A percentile compares a stretch with the other conserved stretches of the same genome.
phyloP scores from a whole-genome alignment of 768 basidiomycete genomes.

The Xerocomellus amylosporus region DNA sequence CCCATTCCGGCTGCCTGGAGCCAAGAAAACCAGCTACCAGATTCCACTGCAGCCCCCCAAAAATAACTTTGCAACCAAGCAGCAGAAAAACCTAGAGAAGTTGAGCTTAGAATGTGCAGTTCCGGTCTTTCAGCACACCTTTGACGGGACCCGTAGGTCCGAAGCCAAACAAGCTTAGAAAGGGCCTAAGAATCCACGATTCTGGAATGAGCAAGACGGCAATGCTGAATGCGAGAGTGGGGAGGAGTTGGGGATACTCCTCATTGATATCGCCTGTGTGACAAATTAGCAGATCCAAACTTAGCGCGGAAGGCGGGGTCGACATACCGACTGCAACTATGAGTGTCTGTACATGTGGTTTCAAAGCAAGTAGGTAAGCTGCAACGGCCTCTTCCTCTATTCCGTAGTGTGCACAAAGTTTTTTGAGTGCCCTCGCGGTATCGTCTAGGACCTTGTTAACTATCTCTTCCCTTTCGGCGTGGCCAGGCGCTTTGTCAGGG shows the following conservation, averaged over 20 bases:
- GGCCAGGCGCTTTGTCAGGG: background rate
- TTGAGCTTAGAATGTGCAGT: too few relatives aligned
- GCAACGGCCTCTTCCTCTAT: constrained; percentile 5
- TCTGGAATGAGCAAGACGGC: constrained; percentile 7
- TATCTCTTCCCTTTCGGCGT: background rate
- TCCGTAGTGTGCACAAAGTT: background rate
- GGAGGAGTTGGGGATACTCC: constrained; percentile 6
- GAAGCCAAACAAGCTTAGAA: constrained; percentile 15
- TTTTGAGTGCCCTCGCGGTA: background rate
- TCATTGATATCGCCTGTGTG: constrained; percentile 17
- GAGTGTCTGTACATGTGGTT: constrained; percentile 6
- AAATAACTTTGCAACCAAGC: too few relatives aligned
- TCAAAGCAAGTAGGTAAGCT: constrained; percentile 4
- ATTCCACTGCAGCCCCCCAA: too few relatives aligned
- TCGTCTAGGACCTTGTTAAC: constrained; percentile 7
- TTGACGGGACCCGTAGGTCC: constrained; percentile 13
- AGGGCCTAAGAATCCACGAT: constrained; percentile 11
- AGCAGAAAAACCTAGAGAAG: too few relatives aligned
- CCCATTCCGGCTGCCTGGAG: too few relatives aligned
- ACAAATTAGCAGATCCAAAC: too few relatives aligned
- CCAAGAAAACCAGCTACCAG: too few relatives aligned
- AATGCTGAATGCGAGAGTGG: background rate
- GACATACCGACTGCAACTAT: constrained; percentile 10
- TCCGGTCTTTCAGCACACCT: background rate
- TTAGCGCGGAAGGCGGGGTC: background rate